Base-by-base conservation (phyloP, 352 stramenopile genomes). In the Blastocystis sp. region DNA sequence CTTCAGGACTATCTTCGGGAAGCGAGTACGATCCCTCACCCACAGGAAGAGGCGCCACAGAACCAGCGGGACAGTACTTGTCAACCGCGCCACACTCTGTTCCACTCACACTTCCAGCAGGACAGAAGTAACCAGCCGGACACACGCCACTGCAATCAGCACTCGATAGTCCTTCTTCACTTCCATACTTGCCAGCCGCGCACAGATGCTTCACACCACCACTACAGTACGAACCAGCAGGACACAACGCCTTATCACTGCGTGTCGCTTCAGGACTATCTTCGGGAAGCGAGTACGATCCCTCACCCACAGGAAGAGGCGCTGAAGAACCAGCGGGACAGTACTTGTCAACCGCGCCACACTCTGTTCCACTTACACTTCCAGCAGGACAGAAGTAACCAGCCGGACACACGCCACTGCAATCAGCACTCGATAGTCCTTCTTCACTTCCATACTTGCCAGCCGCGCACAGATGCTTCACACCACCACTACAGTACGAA, bases 91-190 rank as follows among this genome's bases (percentile, higher is more conserved):
- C 70, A 81, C 70, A 81, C 52, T 24, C 11, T 9, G 24, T n/a
- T n/a, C 10, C 28, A 21, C 19, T 11, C 0, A 48, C 43, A 54
- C 19, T 52, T 24, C 48, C 71, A 48, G 24, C 42, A 63, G 71
- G 48, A 64, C 71, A 81, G n/a, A 48, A 81, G 28, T 65, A 81
- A 2, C 71, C 71, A 54, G 43, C n/a, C n/a, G 42, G 71, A 64
- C 71, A 81, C 4, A 42, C 11, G 43, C 71, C 71, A 65, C 48
- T 38, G 28, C 71, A 81, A 38, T 54, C n/a, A 10, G 71, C 6
- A 48, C 21, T 43, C 0, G 71, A 63, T 21, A 81, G 28, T 52
- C 70, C 70, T 34, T 28, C 11, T 28, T 11, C n/a, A 19, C 52
- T 62, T 24, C 70, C 70, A 63, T 64, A 81, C 3, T 28, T 38